Base-by-base conservation (phyloP, 129 eudicot species). In the Sambucus nigra region DNA sequence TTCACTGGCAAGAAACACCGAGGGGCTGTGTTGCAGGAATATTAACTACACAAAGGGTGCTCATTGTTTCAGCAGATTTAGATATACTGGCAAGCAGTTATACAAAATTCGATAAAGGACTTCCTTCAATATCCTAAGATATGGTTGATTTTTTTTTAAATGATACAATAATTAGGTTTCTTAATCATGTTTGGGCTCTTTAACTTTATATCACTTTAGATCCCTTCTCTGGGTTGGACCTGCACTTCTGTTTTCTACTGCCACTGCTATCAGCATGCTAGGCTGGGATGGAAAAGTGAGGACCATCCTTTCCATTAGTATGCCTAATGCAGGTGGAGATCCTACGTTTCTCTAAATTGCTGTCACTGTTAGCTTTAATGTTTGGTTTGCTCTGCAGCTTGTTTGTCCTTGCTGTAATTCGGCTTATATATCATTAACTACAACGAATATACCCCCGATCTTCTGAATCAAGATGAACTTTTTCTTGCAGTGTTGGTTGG, bases 251-350 rank as follows among this genome's bases (percentile, higher is more conserved):
- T 91, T 86, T 71, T 91, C 99, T 44, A 85, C 99, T 53, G 77
- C 89, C 49, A 82, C 84, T 60, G 84, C 95, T 57, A 73, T 91
- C 63, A 79, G 83, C 35, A 68, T 91, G 57, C 99, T 91, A 64
- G 99, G 99, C 10, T 91, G 99, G 99, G 99, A 91, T 74, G 94
- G 99, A 64, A 82, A 79, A 85, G 99, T 86, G 63, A 82, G 99
- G 75, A 86, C 95, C 51, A 75, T 91, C 53, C 83, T 91, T 51
- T 91, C 99, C 21, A 79, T 69, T 56, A 81, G 86, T 50, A 74
- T 82, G 84, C 95, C 99, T 52, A 82, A 85, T 79, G 86, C 97
- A 68, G 97, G 97, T 88, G 47, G 49, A 47, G 25, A 51, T 64
- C 68, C 68, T 53, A 35, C 1, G 39, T 63, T 56, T 42, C 53